Evolutionary conservation across 768 basidiomycete genomes (phyloP).

Genomic region (Tremella mesenterica): DNA sequence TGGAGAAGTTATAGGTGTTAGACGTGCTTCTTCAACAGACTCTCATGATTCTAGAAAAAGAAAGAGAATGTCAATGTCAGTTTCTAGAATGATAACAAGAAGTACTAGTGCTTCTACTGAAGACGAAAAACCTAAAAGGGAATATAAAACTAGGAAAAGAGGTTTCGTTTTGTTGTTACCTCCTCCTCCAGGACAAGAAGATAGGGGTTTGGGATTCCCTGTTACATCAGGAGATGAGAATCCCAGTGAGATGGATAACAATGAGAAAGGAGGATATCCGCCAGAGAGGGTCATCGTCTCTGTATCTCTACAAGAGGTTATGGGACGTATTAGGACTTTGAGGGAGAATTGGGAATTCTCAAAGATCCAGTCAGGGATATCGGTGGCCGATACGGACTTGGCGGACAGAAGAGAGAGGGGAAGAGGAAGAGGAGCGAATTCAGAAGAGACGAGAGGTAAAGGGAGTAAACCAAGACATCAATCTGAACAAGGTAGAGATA

Average conservation of each 20-base stretch:
- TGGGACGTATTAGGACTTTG: slow-evolving; percentile 25
- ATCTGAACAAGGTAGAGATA: slow-evolving; percentile 8
- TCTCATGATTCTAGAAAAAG: slow-evolving; percentile 3
- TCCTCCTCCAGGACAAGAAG: slow-evolving; percentile 10
- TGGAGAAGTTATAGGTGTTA: slow-evolving; percentile 36
- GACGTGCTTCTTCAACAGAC: slow-evolving; percentile 23
- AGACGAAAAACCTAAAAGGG: slow-evolving; percentile 21
- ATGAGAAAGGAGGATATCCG: not conserved
- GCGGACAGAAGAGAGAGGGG: no score
- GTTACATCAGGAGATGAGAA: no score
- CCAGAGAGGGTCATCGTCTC: slow-evolving; percentile 34
- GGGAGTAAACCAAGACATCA: slow-evolving; percentile 15
- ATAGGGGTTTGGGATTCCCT: no score
- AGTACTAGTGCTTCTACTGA: slow-evolving; percentile 15
- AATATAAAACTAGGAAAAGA: slow-evolving; percentile 23
- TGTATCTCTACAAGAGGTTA: slow-evolving; percentile 24
- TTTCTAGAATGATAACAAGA: slow-evolving; percentile 17
- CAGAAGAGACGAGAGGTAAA: slow-evolving; percentile 5
- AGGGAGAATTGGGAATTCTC: slow-evolving; percentile 21
- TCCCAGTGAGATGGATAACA: no score
- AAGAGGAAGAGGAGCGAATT: no score
- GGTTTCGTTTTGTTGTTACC: slow-evolving; percentile 40
- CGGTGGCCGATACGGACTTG: slow-evolving; percentile 6
- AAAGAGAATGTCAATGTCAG: slow-evolving; percentile 7
- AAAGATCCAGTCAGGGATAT: no score